phyloP scores from a whole-genome alignment of 2,329 filamentous ascomycete genomes.

The Fusarium nygamai region DNA sequence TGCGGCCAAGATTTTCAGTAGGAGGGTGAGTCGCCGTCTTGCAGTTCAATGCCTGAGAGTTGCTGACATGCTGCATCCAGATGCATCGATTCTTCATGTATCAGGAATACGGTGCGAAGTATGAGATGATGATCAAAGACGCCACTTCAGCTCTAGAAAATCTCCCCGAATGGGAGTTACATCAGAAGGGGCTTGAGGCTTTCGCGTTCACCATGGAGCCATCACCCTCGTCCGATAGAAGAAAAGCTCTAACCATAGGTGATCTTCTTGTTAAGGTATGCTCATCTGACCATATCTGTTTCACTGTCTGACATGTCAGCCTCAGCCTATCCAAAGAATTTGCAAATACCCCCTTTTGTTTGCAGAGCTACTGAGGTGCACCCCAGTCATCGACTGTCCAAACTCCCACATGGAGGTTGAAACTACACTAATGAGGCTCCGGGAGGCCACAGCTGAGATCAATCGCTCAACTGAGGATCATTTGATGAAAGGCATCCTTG shows the following conservation, averaged over 20 bases:
- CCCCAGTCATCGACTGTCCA: slow-evolving; percentile 86
- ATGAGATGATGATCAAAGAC: slow-evolving; percentile 85
- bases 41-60: neutral
- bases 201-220: slow-evolving; percentile 80
- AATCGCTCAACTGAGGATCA: slow-evolving; percentile 86
- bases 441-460: slow-evolving; percentile 80
- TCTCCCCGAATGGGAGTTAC: slow-evolving; percentile 78
- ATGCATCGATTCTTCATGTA: slow-evolving; percentile 86
- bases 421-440: slow-evolving; percentile 74
- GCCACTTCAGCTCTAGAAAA: slow-evolving; percentile 74
- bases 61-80: slow-evolving; percentile 53
- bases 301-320: neutral
- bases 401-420: slow-evolving; percentile 83
- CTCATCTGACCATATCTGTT: neutral
- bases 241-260: slow-evolving; percentile 81
- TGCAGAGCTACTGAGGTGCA: slow-evolving; percentile 82
- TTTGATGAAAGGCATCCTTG: slow-evolving; percentile 73
- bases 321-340: slow-evolving; percentile 87
- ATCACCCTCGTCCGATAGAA: slow-evolving; percentile 67
- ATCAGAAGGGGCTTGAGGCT: slow-evolving; percentile 86
- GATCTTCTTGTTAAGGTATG: slow-evolving; percentile 90
- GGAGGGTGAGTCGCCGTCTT: slow-evolving; percentile 57
- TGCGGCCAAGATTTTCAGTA: slow-evolving; percentile 69
- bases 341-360: slow-evolving; percentile 93
- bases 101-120: slow-evolving; percentile 91